Evolutionary conservation across 805 yeast species (phyloP), one percentile per base, ranked within the genome.

Genomic region (Saccharomycopsis vini): DNA sequence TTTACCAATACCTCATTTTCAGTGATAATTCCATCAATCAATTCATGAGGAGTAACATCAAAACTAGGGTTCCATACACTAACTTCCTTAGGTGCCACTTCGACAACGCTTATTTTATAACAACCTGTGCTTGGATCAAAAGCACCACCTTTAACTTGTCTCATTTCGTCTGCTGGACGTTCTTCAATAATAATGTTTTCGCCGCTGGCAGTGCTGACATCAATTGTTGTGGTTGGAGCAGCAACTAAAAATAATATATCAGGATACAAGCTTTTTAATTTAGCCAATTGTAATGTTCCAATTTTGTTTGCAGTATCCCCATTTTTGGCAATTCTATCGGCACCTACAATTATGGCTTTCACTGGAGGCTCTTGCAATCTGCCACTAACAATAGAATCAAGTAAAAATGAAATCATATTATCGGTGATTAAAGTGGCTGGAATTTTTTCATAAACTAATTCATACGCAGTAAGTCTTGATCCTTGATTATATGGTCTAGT

Each of bases 401-500:
- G 68, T 46, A 88, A 69, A 36, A 89, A 80, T 0, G 95, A 77
- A 2, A 83, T 94, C 90, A 90, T 89, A 47, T 87, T 83, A 58
- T 90, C 98, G 9, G 96, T 82, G 50, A 90, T 75, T 48, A 90
- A 67, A 1, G 95, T 86, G 39, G 92, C 79, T 13, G 97, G 97
- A 34, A 92, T 85, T 18, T 74, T 58, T 50, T 90, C 97, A 55
- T 83, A 80, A 13, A 84, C 79, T 37, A 90, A 71, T 60, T 90
- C 98, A 62, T 78, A 90, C 0, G 97, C 89, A 0, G 97, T 90
- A 46, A 90, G 68, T 52, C 95, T 75, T 0, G 97, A 86, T 7
- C 98, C 98, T 65, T 90, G 97, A 60, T 90, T 88, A 59, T 90
- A 92, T 1, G 98, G 98, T 54, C 98, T 73, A 0, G 98, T 90